Evolutionary conservation across 78 protist species (phyloP).

Genomic region (Cavenderia fasciculata): DNA sequence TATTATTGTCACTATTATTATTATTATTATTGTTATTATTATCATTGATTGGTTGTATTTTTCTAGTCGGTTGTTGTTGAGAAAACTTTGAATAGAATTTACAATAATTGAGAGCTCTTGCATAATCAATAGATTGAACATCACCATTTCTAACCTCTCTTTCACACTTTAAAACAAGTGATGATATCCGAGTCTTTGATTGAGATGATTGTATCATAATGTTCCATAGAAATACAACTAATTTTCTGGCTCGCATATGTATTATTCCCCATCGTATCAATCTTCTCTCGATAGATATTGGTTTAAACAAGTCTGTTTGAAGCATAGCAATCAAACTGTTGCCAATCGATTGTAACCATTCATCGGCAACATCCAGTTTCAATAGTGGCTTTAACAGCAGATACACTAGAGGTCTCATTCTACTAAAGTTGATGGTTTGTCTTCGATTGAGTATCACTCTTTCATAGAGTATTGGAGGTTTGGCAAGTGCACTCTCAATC

Average conservation of each 20-base stretch:
- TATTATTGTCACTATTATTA: too few relatives aligned
- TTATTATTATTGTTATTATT: too few relatives aligned
- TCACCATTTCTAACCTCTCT: slow-evolving; percentile 8
- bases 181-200: not conserved
- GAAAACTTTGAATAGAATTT: too few relatives aligned
- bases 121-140: slow-evolving; percentile 5
- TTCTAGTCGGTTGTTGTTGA: too few relatives aligned
- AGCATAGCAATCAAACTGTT: not conserved
- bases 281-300: not conserved
- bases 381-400: slow-evolving; percentile 20
- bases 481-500: not conserved
- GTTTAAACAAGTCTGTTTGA: not conserved
- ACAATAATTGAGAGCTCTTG: too few relatives aligned
- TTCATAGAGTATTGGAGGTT: not conserved
- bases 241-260: not conserved
- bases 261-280: slow-evolving; percentile 10
- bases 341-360: slow-evolving; percentile 8
- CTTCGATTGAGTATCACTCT: not conserved
- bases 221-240: slow-evolving; percentile 35
- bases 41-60: too few relatives aligned
- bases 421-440: slow-evolving; percentile 2
- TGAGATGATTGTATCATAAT: not conserved
- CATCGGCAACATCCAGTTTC: not conserved
- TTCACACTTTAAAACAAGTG: slow-evolving; percentile 14
- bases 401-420: slow-evolving; percentile 35